Conservation (phyloP, 768 basidiomycete species). For the Lactarius indigo region DNA sequence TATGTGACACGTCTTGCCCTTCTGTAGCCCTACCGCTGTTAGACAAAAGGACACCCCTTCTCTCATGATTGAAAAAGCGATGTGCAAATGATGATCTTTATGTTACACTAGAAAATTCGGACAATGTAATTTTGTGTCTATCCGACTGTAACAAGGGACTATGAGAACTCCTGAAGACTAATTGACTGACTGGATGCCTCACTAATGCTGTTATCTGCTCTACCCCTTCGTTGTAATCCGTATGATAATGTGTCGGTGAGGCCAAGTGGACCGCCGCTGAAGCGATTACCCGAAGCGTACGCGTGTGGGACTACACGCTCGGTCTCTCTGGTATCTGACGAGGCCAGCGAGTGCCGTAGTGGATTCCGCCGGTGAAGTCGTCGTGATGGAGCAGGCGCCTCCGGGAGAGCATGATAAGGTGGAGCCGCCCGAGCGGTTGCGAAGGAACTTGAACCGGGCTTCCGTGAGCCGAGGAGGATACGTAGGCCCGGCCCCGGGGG, state of each 20-base stretch:
- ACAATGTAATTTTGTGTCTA: not conserved
- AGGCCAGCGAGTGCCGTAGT: not conserved
- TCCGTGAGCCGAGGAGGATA: not conserved
- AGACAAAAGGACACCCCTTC: not conserved
- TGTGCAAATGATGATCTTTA: constrained; percentile 12
- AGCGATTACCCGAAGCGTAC: constrained; percentile 14
- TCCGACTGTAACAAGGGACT: not conserved
- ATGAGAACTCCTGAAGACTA: not conserved
- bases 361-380: not conserved
- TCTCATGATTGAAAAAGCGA: not conserved
- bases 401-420: not conserved
- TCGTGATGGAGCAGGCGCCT: not conserved
- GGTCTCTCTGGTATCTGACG: not conserved
- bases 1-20: not conserved
- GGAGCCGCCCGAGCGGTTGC: not conserved
- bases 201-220: constrained; percentile 45
- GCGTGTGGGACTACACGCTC: constrained; percentile 8
- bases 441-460: not conserved
- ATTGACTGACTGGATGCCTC: constrained; percentile 15
- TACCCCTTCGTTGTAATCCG: constrained; percentile 34
- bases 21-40: constrained; percentile 7
- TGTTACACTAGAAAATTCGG: not conserved
- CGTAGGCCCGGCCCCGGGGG: too few relatives aligned
- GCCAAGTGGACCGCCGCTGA: constrained; percentile 37
- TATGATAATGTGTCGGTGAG: constrained; percentile 62